These are phyloP conservation scores for Bodo saltans DNA, from an alignment of 78 protist genomes.

Conservation along the genomic window DNA sequence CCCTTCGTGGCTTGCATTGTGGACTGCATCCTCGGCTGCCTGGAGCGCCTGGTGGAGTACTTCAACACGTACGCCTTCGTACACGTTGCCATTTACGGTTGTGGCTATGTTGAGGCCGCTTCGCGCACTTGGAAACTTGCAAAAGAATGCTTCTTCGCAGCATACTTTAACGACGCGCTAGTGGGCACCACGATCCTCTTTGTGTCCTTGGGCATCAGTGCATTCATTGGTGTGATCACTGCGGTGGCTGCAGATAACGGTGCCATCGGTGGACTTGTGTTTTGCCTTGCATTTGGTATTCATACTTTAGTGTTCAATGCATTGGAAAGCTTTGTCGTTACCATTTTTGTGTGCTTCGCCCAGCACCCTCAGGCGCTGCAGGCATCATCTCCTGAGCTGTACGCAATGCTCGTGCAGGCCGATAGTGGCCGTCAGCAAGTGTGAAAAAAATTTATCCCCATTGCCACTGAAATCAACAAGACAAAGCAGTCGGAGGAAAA, in stretches of 20 bases:
- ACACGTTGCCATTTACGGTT: conserved; percentile 76
- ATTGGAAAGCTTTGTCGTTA: conserved; percentile 49
- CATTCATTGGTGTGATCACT: neutral
- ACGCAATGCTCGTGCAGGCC: no score
- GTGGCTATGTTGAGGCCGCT: conserved; percentile 52
- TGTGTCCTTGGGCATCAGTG: neutral
- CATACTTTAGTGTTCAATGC: conserved; percentile 17
- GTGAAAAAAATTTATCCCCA: no score
- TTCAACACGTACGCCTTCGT: conserved; percentile 62
- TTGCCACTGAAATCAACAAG: no score
- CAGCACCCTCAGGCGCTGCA: no score
- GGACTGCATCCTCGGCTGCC: conserved; percentile 38
- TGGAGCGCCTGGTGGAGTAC: conserved; percentile 42
- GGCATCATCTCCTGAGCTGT: no score
- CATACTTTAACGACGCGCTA: conserved; percentile 48
- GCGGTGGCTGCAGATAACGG: conserved; percentile 30
- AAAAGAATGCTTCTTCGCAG: conserved; percentile 29
- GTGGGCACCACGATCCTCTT: conserved; percentile 24
- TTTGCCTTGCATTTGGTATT: neutral
- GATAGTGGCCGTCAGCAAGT: no score
- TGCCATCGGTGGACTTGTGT: neutral
- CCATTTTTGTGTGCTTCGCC: conserved; percentile 55
- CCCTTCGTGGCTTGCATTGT: conserved; percentile 21
- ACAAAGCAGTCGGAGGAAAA: no score
- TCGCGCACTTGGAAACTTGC: conserved; percentile 51